These are phyloP conservation scores for Wickerhamiella pararugosa DNA, from an alignment of 1,139 yeast genomes.

Conservation along the genomic window DNA sequence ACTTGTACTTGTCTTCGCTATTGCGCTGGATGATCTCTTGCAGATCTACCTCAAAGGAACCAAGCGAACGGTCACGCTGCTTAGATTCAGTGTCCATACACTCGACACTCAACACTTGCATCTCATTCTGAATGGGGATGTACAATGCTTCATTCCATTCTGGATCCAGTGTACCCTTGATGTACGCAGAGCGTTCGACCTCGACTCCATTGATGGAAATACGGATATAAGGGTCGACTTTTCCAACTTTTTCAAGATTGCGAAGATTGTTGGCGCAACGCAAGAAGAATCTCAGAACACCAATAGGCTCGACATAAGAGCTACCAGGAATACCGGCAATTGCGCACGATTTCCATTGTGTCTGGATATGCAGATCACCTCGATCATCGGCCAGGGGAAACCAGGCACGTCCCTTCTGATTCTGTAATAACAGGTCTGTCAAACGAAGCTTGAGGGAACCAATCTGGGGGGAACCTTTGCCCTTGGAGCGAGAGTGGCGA, in stretches of 20 bases:
- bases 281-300: slow-evolving; percentile 66
- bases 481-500: slow-evolving; percentile 46
- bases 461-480: slow-evolving; percentile 32
- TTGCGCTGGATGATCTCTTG: slow-evolving; percentile 53
- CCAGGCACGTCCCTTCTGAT: slow-evolving; percentile 68
- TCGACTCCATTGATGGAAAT: slow-evolving; percentile 62
- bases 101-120: slow-evolving; percentile 70
- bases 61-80: slow-evolving; percentile 72
- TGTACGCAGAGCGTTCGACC: slow-evolving; percentile 63
- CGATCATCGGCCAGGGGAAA: slow-evolving; percentile 39
- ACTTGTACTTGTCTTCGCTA: slow-evolving; percentile 50
- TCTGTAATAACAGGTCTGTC: slow-evolving; percentile 58
- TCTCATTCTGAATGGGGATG: slow-evolving; percentile 64
- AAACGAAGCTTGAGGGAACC: slow-evolving; percentile 34
- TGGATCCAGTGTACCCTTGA: slow-evolving; percentile 58
- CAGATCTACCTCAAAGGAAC: slow-evolving; percentile 58
- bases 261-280: slow-evolving; percentile 58
- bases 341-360: slow-evolving; percentile 79
- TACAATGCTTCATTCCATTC: slow-evolving; percentile 75
- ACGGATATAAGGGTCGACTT: slow-evolving; percentile 82
- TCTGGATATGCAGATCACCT: slow-evolving; percentile 57
- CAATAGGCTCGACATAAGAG: slow-evolving; percentile 85
- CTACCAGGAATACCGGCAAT: slow-evolving; percentile 44
- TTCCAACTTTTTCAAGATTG: slow-evolving; percentile 78
- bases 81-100: slow-evolving; percentile 79